A percentile compares a stretch with the other conserved stretches of the same genome.
phyloP scores from a whole-genome alignment of 176 grass and related monocot species.

The Metroxylon sagu region DNA sequence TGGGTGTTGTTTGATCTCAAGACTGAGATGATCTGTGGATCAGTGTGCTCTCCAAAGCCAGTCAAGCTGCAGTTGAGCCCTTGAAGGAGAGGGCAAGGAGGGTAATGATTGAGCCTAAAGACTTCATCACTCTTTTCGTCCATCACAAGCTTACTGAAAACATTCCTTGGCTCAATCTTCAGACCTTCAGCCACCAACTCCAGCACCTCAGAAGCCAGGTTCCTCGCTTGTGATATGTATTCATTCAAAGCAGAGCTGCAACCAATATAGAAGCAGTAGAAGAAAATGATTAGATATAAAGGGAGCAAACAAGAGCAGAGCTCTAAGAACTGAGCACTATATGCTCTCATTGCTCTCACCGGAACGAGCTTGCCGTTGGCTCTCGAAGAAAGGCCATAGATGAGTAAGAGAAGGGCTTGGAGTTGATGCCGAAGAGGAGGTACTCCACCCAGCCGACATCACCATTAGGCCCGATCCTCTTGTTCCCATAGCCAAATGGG shows the following conservation, averaged over 20 bases:
- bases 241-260: slow-evolving; percentile 53
- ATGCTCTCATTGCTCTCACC: background rate
- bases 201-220: slow-evolving; percentile 50
- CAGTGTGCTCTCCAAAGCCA: slow-evolving; percentile 93
- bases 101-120: slow-evolving; percentile 92
- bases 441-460: slow-evolving; percentile 86
- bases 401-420: background rate
- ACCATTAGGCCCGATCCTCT: slow-evolving; percentile 57
- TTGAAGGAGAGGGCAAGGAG: slow-evolving; percentile 54
- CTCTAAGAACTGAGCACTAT: background rate
- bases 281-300: too few relatives aligned
- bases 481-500: slow-evolving; percentile 67
- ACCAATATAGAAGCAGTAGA: too few relatives aligned
- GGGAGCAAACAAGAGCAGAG: too few relatives aligned
- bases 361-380: background rate
- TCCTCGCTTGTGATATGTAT: slow-evolving; percentile 45
- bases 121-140: slow-evolving; percentile 54
- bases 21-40: slow-evolving; percentile 83
- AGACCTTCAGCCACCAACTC: slow-evolving; percentile 71
- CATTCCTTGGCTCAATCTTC: slow-evolving; percentile 31
- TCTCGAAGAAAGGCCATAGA: background rate
- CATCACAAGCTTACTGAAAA: slow-evolving; percentile 45
- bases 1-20: slow-evolving; percentile 75
- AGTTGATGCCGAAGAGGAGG: slow-evolving; percentile 37
- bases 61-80: slow-evolving; percentile 52